A percentile compares a stretch with the other conserved stretches of the same genome.
phyloP scores from a whole-genome alignment of 371 early-diverging fungal genomes.

The Quaeritorhiza haematococci region DNA sequence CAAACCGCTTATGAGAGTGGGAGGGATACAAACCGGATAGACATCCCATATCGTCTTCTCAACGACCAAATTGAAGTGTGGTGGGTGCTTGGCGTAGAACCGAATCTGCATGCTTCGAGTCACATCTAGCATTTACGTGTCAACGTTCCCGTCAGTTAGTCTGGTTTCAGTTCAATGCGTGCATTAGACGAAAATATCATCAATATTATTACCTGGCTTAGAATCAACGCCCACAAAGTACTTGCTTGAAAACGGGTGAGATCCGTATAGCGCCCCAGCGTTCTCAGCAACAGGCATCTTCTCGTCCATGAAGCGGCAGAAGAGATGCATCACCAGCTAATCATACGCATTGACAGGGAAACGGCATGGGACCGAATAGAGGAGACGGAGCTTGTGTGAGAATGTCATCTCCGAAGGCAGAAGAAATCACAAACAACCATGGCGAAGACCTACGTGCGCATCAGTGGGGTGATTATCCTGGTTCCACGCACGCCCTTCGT shows the following conservation, averaged over 20 bases:
- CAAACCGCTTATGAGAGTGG: neutral
- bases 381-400: too few relatives aligned
- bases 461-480: slow-evolving; percentile 20
- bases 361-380: neutral
- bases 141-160: too few relatives aligned
- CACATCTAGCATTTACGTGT: too few relatives aligned
- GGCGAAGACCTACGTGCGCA: slow-evolving; percentile 19
- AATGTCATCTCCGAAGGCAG: too few relatives aligned
- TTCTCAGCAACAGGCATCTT: too few relatives aligned
- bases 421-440: too few relatives aligned
- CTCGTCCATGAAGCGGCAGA: slow-evolving; percentile 33
- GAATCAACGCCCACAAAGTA: too few relatives aligned
- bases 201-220: too few relatives aligned
- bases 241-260: too few relatives aligned
- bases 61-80: slow-evolving; percentile 26
- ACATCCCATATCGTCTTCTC: slow-evolving; percentile 24
- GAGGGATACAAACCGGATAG: slow-evolving; percentile 26
- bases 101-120: slow-evolving; percentile 19
- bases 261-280: too few relatives aligned
- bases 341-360: neutral
- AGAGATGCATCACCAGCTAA: slow-evolving; percentile 32
- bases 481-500: slow-evolving; percentile 16
- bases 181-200: too few relatives aligned
- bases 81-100: slow-evolving; percentile 21
- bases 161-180: too few relatives aligned